Conservation (phyloP, 2,329 filamentous ascomycete genomes). For the Fusarium marasasianum region DNA sequence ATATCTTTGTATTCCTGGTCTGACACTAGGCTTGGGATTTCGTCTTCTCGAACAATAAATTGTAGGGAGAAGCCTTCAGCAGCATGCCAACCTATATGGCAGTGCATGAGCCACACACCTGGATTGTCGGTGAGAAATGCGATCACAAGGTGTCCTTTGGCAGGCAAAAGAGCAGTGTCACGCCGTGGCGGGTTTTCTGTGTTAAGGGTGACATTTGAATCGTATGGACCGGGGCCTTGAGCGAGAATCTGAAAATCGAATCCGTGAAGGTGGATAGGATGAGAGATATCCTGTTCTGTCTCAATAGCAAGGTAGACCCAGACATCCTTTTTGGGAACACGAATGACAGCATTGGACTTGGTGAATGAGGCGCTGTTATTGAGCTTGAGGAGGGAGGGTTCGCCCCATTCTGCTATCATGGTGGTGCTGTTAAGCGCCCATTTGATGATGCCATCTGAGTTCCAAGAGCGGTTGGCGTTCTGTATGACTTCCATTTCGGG, state of each 20-base stretch:
- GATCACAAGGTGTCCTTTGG: slow-evolving; percentile 57
- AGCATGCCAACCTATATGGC: slow-evolving; percentile 53
- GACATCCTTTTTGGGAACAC: slow-evolving; percentile 38
- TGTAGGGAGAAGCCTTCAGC: slow-evolving; percentile 38
- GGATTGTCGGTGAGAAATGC: slow-evolving; percentile 61
- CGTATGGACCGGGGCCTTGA: slow-evolving; percentile 40
- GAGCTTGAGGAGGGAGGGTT: slow-evolving; percentile 44
- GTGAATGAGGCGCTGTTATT: slow-evolving; percentile 33
- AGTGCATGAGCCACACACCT: slow-evolving; percentile 61
- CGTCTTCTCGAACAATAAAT: slow-evolving; percentile 36
- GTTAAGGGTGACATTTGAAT: slow-evolving; percentile 30
- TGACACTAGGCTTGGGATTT: slow-evolving; percentile 30
- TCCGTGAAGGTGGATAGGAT: slow-evolving; percentile 52
- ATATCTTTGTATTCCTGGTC: slow-evolving; percentile 21
- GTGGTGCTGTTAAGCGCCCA: slow-evolving; percentile 56
- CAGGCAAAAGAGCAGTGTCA: slow-evolving; percentile 60
- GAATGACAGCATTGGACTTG: slow-evolving; percentile 43
- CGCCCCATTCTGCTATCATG: slow-evolving; percentile 45
- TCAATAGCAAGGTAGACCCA: slow-evolving; percentile 47
- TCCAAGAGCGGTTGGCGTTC: slow-evolving; percentile 40
- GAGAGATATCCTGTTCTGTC: slow-evolving; percentile 39
- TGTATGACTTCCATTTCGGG: slow-evolving; percentile 43
- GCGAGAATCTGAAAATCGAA: slow-evolving; percentile 47
- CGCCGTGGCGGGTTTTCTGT: slow-evolving; percentile 59
- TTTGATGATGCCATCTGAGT: slow-evolving; percentile 50